Conservation (phyloP, 2,329 filamentous ascomycete species). For the Arthrobotrys sphaeroides region DNA sequence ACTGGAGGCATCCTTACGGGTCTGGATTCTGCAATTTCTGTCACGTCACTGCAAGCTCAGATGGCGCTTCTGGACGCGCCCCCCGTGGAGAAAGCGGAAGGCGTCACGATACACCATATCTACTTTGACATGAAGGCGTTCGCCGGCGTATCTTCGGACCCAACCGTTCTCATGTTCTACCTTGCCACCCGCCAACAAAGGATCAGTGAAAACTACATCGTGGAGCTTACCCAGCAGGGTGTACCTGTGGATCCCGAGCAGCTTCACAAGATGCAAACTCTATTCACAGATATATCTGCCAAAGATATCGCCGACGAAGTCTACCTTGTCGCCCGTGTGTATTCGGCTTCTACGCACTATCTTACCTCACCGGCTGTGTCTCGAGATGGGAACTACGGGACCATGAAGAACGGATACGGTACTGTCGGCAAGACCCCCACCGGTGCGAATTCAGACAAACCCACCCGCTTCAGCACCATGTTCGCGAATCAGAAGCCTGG, state of each 20-base stretch:
- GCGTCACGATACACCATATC: conserved; percentile 79
- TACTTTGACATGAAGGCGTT: conserved; percentile 86
- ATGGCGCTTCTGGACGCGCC: conserved; percentile 92
- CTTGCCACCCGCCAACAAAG: conserved; percentile 76
- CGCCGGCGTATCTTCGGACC: conserved; percentile 77
- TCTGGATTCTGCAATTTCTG: conserved; percentile 89
- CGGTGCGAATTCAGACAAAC: conserved; percentile 20
- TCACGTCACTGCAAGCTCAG: conserved; percentile 89
- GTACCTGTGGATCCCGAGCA: conserved; percentile 73
- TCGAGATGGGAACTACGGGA: conserved; percentile 47
- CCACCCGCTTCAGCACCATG: conserved; percentile 51
- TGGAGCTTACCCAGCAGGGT: conserved; percentile 79
- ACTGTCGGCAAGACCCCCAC: conserved; percentile 27
- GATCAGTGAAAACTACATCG: conserved; percentile 82
- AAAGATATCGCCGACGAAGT: conserved; percentile 79
- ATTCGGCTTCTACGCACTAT: conserved; percentile 63
- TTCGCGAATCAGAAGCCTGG: conserved; percentile 38
- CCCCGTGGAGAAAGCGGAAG: conserved; percentile 73
- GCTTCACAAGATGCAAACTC: conserved; percentile 77
- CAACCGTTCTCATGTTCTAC: conserved; percentile 78
- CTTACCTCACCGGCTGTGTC: conserved; percentile 62
- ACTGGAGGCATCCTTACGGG: conserved; percentile 88
- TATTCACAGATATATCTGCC: conserved; percentile 86
- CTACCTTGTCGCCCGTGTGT: conserved; percentile 83
- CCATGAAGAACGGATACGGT: conserved; percentile 44